Conservation (phyloP, 495 filamentous ascomycete genomes). For the Beverwykella pulmonaria region DNA sequence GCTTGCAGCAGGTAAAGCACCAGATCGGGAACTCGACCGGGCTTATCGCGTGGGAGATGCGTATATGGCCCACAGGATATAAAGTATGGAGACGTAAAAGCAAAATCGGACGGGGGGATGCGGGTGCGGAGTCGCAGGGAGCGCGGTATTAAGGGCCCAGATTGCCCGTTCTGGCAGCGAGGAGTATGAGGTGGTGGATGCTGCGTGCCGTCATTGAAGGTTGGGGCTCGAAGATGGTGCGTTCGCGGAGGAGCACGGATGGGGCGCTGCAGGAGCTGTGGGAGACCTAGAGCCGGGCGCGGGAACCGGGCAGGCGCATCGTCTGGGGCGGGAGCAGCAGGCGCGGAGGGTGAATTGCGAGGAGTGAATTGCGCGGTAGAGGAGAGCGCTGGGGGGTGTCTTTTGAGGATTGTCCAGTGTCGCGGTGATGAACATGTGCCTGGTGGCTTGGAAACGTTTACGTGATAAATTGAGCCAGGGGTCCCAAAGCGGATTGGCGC, state of each 20-base stretch:
- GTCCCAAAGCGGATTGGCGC: slow-evolving; percentile 9
- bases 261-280: background rate
- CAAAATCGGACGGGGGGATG: slow-evolving; percentile 20
- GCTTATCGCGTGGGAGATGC: slow-evolving; percentile 42
- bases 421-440: slow-evolving; percentile 30
- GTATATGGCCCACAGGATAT: slow-evolving; percentile 20
- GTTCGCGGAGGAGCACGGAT: slow-evolving; percentile 9
- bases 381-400: slow-evolving; percentile 19
- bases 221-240: background rate
- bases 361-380: slow-evolving; percentile 1
- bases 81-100: slow-evolving; percentile 28
- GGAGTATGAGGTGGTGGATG: slow-evolving; percentile 41
- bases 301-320: slow-evolving; percentile 30
- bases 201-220: slow-evolving; percentile 40
- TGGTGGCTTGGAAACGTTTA: slow-evolving; percentile 29
- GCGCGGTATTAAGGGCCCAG: slow-evolving; percentile 28
- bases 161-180: slow-evolving; percentile 41
- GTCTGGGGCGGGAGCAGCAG: slow-evolving; percentile 1
- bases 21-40: slow-evolving; percentile 33
- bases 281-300: too few relatives aligned
- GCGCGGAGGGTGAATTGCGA: background rate
- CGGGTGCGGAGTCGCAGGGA: background rate
- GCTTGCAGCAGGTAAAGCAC: slow-evolving; percentile 12
- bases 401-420: slow-evolving; percentile 23
- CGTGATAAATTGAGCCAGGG: slow-evolving; percentile 23